These are phyloP conservation scores for Lathyrus aphaca DNA, from an alignment of 306 rosid species.

Conservation along the genomic window DNA sequence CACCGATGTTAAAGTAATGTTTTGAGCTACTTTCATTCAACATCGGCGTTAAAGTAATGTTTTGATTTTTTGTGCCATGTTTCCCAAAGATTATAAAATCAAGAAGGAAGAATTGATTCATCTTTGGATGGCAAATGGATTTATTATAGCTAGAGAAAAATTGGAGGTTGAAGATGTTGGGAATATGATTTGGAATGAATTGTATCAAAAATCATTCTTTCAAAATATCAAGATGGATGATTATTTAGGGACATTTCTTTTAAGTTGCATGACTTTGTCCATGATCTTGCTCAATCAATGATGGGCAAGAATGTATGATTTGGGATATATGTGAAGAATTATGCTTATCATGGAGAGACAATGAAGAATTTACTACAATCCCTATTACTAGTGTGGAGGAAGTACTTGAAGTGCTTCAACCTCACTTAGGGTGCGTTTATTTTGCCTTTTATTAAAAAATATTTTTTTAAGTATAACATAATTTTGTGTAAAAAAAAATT, in stretches of 20 bases:
- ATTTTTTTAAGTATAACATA: too few species aligned
- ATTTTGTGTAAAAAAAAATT: too few species aligned
- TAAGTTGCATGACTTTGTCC: background rate
- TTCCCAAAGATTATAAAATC: background rate
- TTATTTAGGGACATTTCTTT: background rate
- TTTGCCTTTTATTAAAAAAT: too few species aligned
- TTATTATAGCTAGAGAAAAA: background rate
- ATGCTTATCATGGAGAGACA: too few species aligned
- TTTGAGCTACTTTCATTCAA: background rate
- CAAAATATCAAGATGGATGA: background rate
- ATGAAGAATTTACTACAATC: too few species aligned
- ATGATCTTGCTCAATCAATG: too few species aligned
- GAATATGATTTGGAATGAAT: background rate
- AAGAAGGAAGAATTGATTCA: background rate
- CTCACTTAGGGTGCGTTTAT: too few species aligned
- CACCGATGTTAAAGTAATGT: too few species aligned
- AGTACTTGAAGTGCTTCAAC: too few species aligned
- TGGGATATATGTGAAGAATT: too few species aligned
- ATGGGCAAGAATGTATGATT: background rate
- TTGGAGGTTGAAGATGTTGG: background rate
- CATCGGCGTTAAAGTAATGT: background rate
- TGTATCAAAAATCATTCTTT: background rate
- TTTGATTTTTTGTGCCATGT: background rate
- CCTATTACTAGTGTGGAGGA: too few species aligned
- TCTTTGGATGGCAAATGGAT: background rate